Percentiles rank a stretch among this genome's conserved stretches.
phyloP scores from a whole-genome alignment of 2,329 filamentous ascomycete species.

The Colletotrichum sp. region DNA sequence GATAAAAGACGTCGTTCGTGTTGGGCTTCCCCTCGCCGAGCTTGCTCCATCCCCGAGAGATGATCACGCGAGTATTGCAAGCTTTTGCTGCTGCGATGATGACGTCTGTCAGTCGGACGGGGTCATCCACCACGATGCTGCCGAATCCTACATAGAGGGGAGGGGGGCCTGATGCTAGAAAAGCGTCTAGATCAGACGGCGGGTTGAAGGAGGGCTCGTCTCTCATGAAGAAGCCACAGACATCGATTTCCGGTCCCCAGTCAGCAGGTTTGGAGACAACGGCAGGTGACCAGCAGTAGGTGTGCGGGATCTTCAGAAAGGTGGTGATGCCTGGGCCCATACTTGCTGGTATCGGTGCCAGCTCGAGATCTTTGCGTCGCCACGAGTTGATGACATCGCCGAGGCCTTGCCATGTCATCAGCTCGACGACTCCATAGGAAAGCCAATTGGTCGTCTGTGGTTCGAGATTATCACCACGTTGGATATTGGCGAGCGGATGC shows the following conservation, averaged over 20 bases:
- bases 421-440: slow-evolving; percentile 73
- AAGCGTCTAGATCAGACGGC: slow-evolving; percentile 52
- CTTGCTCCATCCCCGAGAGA: slow-evolving; percentile 42
- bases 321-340: slow-evolving; percentile 74
- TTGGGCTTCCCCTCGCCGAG: slow-evolving; percentile 12
- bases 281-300: slow-evolving; percentile 78
- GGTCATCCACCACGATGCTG: slow-evolving; percentile 53
- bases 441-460: slow-evolving; percentile 69
- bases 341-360: slow-evolving; percentile 72
- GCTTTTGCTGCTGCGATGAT: slow-evolving; percentile 44
- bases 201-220: slow-evolving; percentile 61
- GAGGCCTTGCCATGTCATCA: slow-evolving; percentile 76
- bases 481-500: slow-evolving; percentile 74
- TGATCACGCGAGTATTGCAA: slow-evolving; percentile 51
- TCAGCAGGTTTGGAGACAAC: slow-evolving; percentile 70
- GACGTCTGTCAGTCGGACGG: slow-evolving; percentile 39
- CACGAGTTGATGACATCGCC: slow-evolving; percentile 52
- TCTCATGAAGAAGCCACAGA: slow-evolving; percentile 71
- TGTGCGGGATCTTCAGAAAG: slow-evolving; percentile 72
- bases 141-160: slow-evolving; percentile 52
- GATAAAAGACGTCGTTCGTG: slow-evolving; percentile 43
- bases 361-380: slow-evolving; percentile 67
- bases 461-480: slow-evolving; percentile 49
- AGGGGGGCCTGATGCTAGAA: slow-evolving; percentile 42
- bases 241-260: slow-evolving; percentile 63